A percentile compares a stretch with the other conserved stretches of the same genome.
Conservation (phyloP, 2,329 filamentous ascomycete species). For the Xylariaceae sp. region DNA sequence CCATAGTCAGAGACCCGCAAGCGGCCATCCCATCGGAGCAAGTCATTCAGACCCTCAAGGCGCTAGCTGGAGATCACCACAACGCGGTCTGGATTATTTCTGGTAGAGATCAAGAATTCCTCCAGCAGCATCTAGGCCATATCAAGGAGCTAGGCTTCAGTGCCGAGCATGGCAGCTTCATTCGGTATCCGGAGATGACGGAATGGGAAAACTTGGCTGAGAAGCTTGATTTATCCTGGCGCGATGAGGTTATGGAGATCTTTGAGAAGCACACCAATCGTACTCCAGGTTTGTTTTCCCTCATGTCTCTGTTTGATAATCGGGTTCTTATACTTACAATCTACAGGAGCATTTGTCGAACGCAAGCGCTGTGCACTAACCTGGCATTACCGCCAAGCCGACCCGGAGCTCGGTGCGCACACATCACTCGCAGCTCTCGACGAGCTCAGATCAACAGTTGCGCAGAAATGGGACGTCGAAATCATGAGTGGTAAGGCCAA, state of each 20-base stretch:
- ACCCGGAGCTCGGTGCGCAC: constrained; percentile 76
- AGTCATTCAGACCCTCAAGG: constrained; percentile 72
- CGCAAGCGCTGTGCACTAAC: constrained; percentile 90
- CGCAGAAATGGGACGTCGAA: constrained; percentile 80
- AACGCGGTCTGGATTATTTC: constrained; percentile 99
- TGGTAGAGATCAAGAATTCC: constrained; percentile 85
- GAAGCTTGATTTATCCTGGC: constrained; percentile 86
- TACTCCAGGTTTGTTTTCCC: constrained; percentile 61
- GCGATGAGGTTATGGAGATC: constrained; percentile 72
- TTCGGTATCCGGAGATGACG: constrained; percentile 69
- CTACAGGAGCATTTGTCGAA: constrained; percentile 79
- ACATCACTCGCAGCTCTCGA: constrained; percentile 77
- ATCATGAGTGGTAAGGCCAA: constrained; percentile 98
- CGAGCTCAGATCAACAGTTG: constrained; percentile 71
- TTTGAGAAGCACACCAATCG: constrained; percentile 87
- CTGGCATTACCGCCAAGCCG: constrained; percentile 92
- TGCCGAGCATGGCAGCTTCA: constrained; percentile 95
- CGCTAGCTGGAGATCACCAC: constrained; percentile 69
- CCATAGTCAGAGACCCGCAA: constrained; percentile 87
- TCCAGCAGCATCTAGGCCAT: constrained; percentile 88
- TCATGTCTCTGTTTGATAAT: not conserved
- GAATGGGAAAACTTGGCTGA: constrained; percentile 89
- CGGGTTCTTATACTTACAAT: constrained; percentile 10
- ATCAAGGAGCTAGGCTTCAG: constrained; percentile 86
- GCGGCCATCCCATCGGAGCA: constrained; percentile 82